A percentile compares a stretch with the other conserved stretches of the same genome.
These are phyloP conservation scores for Piper longum DNA, from an alignment of 164 flowering plant genomes.

Conservation along the genomic window DNA sequence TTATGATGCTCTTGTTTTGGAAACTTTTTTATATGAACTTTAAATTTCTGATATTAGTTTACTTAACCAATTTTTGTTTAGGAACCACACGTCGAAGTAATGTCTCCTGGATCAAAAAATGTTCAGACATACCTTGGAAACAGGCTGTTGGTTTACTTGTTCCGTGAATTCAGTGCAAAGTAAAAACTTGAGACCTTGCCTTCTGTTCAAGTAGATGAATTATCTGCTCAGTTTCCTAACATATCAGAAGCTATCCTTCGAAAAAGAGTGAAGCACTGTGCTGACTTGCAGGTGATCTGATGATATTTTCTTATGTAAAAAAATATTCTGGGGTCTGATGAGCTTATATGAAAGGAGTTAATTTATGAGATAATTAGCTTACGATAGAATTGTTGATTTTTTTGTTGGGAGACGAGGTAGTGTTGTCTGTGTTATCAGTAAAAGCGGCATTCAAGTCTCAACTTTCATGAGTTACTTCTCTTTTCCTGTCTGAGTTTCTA, in stretches of 20 bases:
- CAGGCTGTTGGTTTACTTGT: conserved; percentile 61
- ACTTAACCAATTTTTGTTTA: conserved; percentile 12
- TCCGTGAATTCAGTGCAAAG: conserved; percentile 61
- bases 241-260: conserved; percentile 63
- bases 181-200: conserved; percentile 63
- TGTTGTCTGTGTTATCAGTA: background rate
- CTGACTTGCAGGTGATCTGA: conserved; percentile 58
- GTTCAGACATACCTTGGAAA: conserved; percentile 61
- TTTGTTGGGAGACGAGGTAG: too few relatives aligned
- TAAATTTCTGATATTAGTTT: background rate
- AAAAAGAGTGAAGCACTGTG: conserved; percentile 76
- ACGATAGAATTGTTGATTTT: too few relatives aligned
- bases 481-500: background rate
- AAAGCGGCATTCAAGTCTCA: background rate
- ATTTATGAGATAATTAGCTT: too few relatives aligned
- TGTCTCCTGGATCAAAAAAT: conserved; percentile 70
- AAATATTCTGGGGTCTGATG: too few relatives aligned
- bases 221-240: conserved; percentile 57
- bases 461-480: background rate
- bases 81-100: conserved; percentile 96
- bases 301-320: background rate
- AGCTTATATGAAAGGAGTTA: too few relatives aligned
- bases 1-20: background rate
- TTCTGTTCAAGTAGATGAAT: conserved; percentile 57
- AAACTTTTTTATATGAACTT: background rate